Evolutionary conservation across 345 rosid species (phyloP), one percentile per base, ranked within the genome.

Genomic region (Angophora floribunda): DNA sequence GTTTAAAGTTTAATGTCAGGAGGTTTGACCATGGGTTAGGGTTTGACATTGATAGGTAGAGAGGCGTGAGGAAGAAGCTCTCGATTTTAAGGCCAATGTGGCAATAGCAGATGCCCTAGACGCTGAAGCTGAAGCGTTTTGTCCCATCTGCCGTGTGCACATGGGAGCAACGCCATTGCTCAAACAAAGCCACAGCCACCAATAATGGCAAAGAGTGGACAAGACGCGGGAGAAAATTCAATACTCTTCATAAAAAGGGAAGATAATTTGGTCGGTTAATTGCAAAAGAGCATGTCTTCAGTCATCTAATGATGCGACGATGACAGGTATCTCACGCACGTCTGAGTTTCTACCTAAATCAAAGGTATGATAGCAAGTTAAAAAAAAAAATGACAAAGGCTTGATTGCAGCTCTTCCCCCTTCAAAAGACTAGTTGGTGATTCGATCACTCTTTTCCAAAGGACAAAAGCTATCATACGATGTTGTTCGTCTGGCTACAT

Each of bases 401-500:
- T 59, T 24, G 65, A 24, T 59, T 11, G 65, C 65, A 59, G 26
- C 0, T 53, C 8, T 53, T 21, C n/a, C 9, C 63, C 12, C 0
- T 24, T 57, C 6, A 24, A 22, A 57, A 57, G 6, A 1, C 0
- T 36, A 11, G n/a, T 57, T 9, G 0, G 13, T 57, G 63, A 24
- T 57, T 57, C 22, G 0, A 22, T 61, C 30, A 5, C 67, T 11
- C 0, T 28, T 61, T 28, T 61, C 7, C 12, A 26, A 61, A 61
- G 67, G 67, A 10, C n/a, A 61, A 61, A 28, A 30, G 13, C 15
- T 26, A 61, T 61, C 32, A 26, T 7, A 24, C 4, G 26, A 17
- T 0, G 57, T 0, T 19, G 57, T 55, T 59, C 7, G 14, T 59
- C 14, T 26, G 7, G 2, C 15, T 26, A 59, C 30, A 26, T 26